Evolutionary conservation across 2,329 filamentous ascomycete genomes (phyloP), one percentile per base, ranked within the genome.

Genomic region (Hymenoscyphus fraxineus): DNA sequence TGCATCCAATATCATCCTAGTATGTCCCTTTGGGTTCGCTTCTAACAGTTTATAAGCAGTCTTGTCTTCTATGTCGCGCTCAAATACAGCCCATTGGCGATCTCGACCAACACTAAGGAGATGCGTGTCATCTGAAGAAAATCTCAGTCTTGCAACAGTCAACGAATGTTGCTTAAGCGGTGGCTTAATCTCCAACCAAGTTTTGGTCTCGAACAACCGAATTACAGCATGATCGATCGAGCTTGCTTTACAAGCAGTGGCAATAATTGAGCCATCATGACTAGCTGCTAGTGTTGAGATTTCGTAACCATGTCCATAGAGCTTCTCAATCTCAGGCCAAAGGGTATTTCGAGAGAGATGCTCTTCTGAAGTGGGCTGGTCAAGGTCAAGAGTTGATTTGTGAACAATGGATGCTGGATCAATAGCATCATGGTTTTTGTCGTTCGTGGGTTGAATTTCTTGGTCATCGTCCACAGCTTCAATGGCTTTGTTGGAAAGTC

Each of bases 221-320:
- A 99, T 92, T 47, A 98, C 93, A 55, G 95, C 95, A 75, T 99
- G 95, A 76, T 97, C 95, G 64, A 94, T 82, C 1, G 93, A 96
- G 74, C 89, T 96, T 19, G 95, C 95, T 73, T 91, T 92, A 80
- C 95, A 99, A 1, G 95, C 93, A 61, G 93, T 97, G 39, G 95
- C 95, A 15, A 99, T 83, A 27, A 97, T 77, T 3, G 78, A 80
- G 13, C 90, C 89, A 71, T 93, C 88, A 73, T 91, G 85, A 72
- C 87, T 92, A 7, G 89, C 85, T 12, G 93, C 91, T 16, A 97
- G 85, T 44, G 92, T 90, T 1, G 92, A 96, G 59, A 99, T 94
- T 77, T 99, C 95, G 78, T 97, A 97, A 38, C 95, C 95, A 78
- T 99, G 95, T 1, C 95, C 95, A 78, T 99, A 99, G 1, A 99